These are phyloP conservation scores for Colletotrichum costaricense DNA, from an alignment of 2,329 filamentous ascomycete species.

Conservation along the genomic window DNA sequence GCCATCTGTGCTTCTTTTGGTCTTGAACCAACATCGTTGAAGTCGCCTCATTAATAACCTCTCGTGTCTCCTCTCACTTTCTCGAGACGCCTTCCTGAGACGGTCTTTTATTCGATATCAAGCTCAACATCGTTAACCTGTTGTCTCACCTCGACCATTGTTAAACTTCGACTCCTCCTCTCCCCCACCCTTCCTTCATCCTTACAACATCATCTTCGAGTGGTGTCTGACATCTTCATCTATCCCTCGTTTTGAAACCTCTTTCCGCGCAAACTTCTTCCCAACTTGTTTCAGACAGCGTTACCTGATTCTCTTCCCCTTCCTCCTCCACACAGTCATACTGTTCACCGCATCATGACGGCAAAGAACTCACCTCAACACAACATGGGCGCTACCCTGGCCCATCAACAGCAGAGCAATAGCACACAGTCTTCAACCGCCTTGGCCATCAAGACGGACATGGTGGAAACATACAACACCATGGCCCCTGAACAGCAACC, in stretches of 20 bases:
- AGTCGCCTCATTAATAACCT: slow-evolving; percentile 24
- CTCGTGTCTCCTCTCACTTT: background rate
- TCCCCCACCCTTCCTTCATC: background rate
- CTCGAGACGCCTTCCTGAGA: background rate
- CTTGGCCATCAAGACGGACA: slow-evolving; percentile 10
- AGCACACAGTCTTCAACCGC: slow-evolving; percentile 15
- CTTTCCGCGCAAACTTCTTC: slow-evolving; percentile 16
- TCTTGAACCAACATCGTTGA: slow-evolving; percentile 14
- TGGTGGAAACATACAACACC: slow-evolving; percentile 18
- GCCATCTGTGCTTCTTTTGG: background rate
- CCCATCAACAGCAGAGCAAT: background rate
- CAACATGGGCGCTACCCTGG: slow-evolving; percentile 4
- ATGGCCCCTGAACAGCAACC: slow-evolving; percentile 19
- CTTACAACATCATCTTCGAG: slow-evolving; percentile 6
- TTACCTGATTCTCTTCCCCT: background rate
- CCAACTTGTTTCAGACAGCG: slow-evolving; percentile 18
- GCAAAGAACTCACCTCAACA: slow-evolving; percentile 9
- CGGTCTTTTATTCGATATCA: slow-evolving; percentile 11
- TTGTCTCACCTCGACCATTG: slow-evolving; percentile 3
- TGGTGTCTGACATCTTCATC: background rate
- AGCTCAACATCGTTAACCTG: background rate
- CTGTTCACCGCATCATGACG: slow-evolving; percentile 8
- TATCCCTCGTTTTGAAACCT: slow-evolving; percentile 10
- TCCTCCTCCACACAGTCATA: background rate
- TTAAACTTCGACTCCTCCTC: slow-evolving; percentile 2